phyloP scores from a whole-genome alignment of 2,329 filamentous ascomycete genomes.

The Aschersonia sp. region DNA sequence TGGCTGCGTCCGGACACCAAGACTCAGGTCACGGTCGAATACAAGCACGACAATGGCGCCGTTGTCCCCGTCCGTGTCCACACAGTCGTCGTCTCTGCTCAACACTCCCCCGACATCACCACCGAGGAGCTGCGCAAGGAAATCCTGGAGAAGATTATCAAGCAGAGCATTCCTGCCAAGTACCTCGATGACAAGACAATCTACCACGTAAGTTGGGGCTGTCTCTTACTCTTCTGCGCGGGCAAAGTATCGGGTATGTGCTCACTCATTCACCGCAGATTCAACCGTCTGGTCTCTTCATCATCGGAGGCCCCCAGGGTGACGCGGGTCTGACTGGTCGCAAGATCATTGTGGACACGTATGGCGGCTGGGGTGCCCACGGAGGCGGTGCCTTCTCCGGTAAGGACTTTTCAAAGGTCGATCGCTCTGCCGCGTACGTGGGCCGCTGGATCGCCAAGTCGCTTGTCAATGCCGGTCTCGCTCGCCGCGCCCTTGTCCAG shows the following conservation, averaged over 20 bases:
- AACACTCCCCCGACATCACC: slow-evolving; percentile 78
- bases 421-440: slow-evolving; percentile 94
- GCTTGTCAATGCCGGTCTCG: slow-evolving; percentile 74
- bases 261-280: slow-evolving; percentile 32
- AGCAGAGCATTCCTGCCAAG: slow-evolving; percentile 81
- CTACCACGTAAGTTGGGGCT: slow-evolving; percentile 60
- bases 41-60: slow-evolving; percentile 88
- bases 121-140: slow-evolving; percentile 89
- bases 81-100: slow-evolving; percentile 92
- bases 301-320: slow-evolving; percentile 98
- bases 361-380: slow-evolving; percentile 99
- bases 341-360: slow-evolving; percentile 99
- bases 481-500: slow-evolving; percentile 88
- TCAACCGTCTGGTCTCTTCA: slow-evolving; percentile 95
- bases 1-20: slow-evolving; percentile 99
- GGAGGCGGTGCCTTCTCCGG: slow-evolving; percentile 99
- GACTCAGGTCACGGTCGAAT: slow-evolving; percentile 98
- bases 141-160: slow-evolving; percentile 94
- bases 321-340: slow-evolving; percentile 96
- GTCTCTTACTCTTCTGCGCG: too few relatives aligned
- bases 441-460: slow-evolving; percentile 99
- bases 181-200: slow-evolving; percentile 86
- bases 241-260: neutral
- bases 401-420: slow-evolving; percentile 99
- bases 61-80: slow-evolving; percentile 86